A percentile compares a stretch with the other conserved stretches of the same genome.
phyloP scores from a whole-genome alignment of 2,329 filamentous ascomycete genomes.

The Chaetomium strumarium region DNA sequence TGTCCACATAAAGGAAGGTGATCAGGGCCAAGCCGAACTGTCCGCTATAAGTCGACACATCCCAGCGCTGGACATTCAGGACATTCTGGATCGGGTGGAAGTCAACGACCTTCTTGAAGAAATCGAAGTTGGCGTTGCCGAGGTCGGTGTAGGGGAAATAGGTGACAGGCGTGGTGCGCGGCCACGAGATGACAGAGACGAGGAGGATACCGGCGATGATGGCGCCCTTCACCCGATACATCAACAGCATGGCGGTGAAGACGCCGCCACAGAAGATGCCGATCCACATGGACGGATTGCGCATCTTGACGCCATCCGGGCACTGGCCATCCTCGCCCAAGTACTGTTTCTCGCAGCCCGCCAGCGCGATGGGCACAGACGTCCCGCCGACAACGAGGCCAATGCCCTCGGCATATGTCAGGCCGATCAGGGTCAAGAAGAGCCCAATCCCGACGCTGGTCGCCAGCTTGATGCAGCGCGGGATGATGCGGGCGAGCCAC shows the following conservation, averaged over 20 bases:
- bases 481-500: constrained; percentile 80
- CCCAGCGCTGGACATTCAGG: constrained; percentile 68
- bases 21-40: constrained; percentile 80
- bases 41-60: constrained; percentile 59
- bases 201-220: constrained; percentile 78
- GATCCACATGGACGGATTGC: constrained; percentile 77
- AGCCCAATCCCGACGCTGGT: constrained; percentile 82
- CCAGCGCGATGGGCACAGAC: constrained; percentile 66
- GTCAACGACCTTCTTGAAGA: constrained; percentile 81
- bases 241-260: constrained; percentile 72
- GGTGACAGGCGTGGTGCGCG: constrained; percentile 66
- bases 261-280: constrained; percentile 83
- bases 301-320: constrained; percentile 64
- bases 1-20: constrained; percentile 87
- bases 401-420: constrained; percentile 78
- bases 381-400: constrained; percentile 66
- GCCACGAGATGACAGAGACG: constrained; percentile 86
- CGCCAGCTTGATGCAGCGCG: constrained; percentile 78
- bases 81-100: constrained; percentile 71
- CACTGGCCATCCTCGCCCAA: constrained; percentile 49
- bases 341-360: constrained; percentile 55
- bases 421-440: constrained; percentile 69
- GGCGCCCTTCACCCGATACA: constrained; percentile 81
- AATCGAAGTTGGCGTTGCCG: constrained; percentile 69
- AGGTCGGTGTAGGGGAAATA: constrained; percentile 70